phyloP scores from a whole-genome alignment of 805 yeast species.

The Saccharomycopsis fibuligera region DNA sequence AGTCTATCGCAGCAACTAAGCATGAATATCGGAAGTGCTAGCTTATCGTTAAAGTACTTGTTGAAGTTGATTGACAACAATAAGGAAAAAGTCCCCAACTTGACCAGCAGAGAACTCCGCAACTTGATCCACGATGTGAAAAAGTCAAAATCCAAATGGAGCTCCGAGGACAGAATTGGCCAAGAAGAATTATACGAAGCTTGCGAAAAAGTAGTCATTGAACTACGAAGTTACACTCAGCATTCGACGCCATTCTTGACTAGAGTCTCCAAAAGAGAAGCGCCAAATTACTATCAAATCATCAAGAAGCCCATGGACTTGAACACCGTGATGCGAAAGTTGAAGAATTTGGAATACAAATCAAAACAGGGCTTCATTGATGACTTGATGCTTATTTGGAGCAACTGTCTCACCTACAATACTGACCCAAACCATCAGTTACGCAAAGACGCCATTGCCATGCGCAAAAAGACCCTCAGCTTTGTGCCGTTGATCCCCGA shows the following conservation, averaged over 20 bases:
- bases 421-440: constrained; percentile 91
- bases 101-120: constrained; percentile 79
- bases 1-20: constrained; percentile 16
- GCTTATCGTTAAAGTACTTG: constrained; percentile 71
- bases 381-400: constrained; percentile 93
- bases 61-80: constrained; percentile 71
- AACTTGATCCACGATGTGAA: constrained; percentile 86
- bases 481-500: constrained; percentile 86
- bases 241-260: constrained; percentile 94
- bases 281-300: constrained; percentile 89
- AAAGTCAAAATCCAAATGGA: constrained; percentile 96
- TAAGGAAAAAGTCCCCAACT: constrained; percentile 57
- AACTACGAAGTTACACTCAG: constrained; percentile 85
- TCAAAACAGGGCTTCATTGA: constrained; percentile 90
- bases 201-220: constrained; percentile 90
- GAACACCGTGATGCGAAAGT: constrained; percentile 86
- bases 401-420: constrained; percentile 85
- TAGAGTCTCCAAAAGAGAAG: constrained; percentile 95
- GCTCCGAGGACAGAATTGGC: constrained; percentile 89
- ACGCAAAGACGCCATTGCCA: constrained; percentile 88
- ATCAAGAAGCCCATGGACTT: constrained; percentile 95
- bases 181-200: constrained; percentile 98
- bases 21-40: constrained; percentile 65
- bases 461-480: constrained; percentile 81
- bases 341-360: constrained; percentile 73